phyloP scores from a whole-genome alignment of 805 yeast genomes.

The Saccharomycopsis lassenensis region DNA sequence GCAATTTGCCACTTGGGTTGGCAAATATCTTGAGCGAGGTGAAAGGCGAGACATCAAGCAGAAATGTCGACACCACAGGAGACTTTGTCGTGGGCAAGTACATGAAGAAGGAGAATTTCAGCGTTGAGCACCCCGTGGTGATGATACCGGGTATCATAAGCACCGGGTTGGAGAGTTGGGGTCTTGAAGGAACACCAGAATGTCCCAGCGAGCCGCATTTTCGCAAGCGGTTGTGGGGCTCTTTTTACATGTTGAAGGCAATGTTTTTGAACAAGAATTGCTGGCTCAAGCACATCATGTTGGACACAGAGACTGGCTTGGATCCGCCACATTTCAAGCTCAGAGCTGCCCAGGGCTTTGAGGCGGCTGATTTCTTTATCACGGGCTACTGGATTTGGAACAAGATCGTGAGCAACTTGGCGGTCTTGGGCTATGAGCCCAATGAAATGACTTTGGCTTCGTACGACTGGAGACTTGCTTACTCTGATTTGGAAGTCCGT shows the following conservation, averaged over 20 bases:
- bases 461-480: slow-evolving; percentile 94
- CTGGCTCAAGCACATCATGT: slow-evolving; percentile 86
- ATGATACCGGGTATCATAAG: slow-evolving; percentile 95
- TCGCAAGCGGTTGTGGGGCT: slow-evolving; percentile 92
- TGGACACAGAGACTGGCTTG: slow-evolving; percentile 84
- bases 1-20: slow-evolving; percentile 12
- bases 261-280: slow-evolving; percentile 88
- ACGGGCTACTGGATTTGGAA: slow-evolving; percentile 99
- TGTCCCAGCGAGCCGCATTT: slow-evolving; percentile 82
- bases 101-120: slow-evolving; percentile 41
- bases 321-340: slow-evolving; percentile 78
- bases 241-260: slow-evolving; percentile 85
- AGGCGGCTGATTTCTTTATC: slow-evolving; percentile 91
- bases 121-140: slow-evolving; percentile 65
- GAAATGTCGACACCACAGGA: slow-evolving; percentile 44
- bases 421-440: slow-evolving; percentile 90
- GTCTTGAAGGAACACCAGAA: slow-evolving; percentile 57
- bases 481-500: slow-evolving; percentile 75
- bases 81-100: slow-evolving; percentile 80
- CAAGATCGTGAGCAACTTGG: slow-evolving; percentile 85
- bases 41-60: slow-evolving; percentile 7
- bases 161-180: slow-evolving; percentile 94
- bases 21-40: slow-evolving; percentile 14
- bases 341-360: slow-evolving; percentile 92
- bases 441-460: slow-evolving; percentile 84